These are phyloP conservation scores for Geranium incanum DNA, from an alignment of 441 rosid genomes.

Conservation along the genomic window DNA sequence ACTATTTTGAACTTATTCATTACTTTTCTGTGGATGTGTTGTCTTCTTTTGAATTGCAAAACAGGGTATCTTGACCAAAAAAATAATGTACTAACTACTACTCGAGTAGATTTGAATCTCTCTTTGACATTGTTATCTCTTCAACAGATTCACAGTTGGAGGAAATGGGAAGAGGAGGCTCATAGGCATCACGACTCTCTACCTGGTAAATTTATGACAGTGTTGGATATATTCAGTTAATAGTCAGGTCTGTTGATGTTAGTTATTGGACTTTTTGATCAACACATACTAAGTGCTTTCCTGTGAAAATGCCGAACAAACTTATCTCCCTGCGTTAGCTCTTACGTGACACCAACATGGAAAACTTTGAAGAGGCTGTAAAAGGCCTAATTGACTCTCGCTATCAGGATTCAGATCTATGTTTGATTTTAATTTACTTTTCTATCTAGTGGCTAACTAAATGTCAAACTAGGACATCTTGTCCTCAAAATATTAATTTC, in stretches of 20 bases:
- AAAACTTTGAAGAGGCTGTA: no score
- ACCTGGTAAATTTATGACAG: constrained; percentile 38
- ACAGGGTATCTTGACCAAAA: neutral
- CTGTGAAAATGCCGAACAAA: no score
- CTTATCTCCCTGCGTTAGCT: no score
- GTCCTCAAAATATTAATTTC: no score
- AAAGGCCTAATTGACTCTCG: no score
- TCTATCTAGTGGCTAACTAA: no score
- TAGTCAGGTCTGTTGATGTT: neutral
- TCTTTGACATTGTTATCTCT: constrained; percentile 17
- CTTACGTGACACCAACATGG: no score
- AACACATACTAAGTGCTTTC: no score
- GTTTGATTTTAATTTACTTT: no score
- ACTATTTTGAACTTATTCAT: neutral
- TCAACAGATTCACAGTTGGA: constrained; percentile 81
- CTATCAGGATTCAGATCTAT: no score
- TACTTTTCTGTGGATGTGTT: neutral
- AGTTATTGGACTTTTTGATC: no score
- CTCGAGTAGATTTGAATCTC: constrained; percentile 13
- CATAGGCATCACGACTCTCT: constrained; percentile 50
- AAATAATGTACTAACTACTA: neutral
- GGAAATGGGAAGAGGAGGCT: constrained; percentile 81
- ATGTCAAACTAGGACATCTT: no score
- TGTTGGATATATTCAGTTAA: neutral
- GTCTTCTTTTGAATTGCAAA: neutral